phyloP scores from a whole-genome alignment of 345 rosid genomes.

The Salix viminalis region DNA sequence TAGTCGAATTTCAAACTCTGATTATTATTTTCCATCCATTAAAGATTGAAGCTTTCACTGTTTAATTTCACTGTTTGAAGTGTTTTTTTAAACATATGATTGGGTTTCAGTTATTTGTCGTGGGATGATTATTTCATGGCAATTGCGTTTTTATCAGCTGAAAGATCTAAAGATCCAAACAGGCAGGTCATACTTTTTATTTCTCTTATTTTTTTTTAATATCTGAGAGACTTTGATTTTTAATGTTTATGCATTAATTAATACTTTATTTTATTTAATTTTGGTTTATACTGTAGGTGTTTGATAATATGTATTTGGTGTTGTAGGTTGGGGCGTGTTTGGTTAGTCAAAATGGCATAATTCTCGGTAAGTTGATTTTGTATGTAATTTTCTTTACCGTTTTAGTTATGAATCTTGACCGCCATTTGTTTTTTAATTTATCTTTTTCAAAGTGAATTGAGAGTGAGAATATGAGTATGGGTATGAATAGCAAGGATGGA shows the following conservation, averaged over 20 bases:
- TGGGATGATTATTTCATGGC: constrained; percentile 99
- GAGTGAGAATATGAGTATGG: too few relatives aligned
- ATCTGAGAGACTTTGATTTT: neutral
- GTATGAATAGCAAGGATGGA: neutral
- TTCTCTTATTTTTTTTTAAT: too few relatives aligned
- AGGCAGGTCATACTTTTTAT: constrained; percentile 61
- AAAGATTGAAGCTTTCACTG: neutral
- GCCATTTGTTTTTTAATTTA: neutral
- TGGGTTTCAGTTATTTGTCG: constrained; percentile 57
- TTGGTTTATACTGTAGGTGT: neutral
- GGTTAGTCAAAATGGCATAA: constrained; percentile 80
- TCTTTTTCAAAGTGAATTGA: neutral
- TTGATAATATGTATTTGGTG: neutral
- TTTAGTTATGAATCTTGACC: neutral
- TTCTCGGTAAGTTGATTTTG: constrained; percentile 63
- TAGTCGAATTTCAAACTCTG: constrained; percentile 8
- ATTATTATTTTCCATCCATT: neutral
- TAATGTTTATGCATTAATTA: too few relatives aligned
- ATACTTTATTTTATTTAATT: neutral
- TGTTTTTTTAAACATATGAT: neutral
- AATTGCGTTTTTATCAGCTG: constrained; percentile 74
- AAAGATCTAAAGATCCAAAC: constrained; percentile 90
- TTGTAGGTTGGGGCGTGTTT: constrained; percentile 89
- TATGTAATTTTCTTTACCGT: neutral
- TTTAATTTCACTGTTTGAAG: neutral